phyloP scores from a whole-genome alignment of 2,329 filamentous ascomycete genomes.

The Diaporthe capsici region DNA sequence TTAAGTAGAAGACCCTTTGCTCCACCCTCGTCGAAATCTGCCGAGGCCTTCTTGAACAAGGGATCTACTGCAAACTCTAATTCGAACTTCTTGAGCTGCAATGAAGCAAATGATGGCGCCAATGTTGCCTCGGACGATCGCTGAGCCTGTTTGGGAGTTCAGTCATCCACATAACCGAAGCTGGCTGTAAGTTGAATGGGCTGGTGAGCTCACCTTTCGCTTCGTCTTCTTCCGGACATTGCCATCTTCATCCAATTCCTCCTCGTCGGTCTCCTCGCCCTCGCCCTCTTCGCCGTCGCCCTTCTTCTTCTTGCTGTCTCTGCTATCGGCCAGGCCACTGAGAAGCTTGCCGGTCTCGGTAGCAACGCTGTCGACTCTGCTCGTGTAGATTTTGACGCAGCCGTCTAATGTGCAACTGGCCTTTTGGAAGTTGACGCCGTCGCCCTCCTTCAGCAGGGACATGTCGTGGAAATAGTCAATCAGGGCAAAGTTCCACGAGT shows the following conservation, averaged over 20 bases:
- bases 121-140: constrained; percentile 94
- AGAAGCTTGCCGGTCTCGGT: constrained; percentile 96
- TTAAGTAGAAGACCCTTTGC: constrained; percentile 96
- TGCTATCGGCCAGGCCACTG: constrained; percentile 91
- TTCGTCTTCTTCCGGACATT: constrained; percentile 57
- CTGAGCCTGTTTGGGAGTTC: constrained; percentile 63
- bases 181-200: constrained; percentile 17
- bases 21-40: constrained; percentile 97
- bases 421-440: constrained; percentile 98
- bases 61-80: constrained; percentile 97
- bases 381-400: constrained; percentile 99
- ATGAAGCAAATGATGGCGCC: constrained; percentile 85
- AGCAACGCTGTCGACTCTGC: constrained; percentile 96
- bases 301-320: constrained; percentile 80
- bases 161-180: constrained; percentile 37
- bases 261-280: constrained; percentile 74
- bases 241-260: constrained; percentile 75
- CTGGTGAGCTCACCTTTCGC: constrained; percentile 60
- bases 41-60: constrained; percentile 98
- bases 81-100: constrained; percentile 98
- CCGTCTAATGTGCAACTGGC: constrained; percentile 97
- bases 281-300: constrained; percentile 75
- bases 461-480: constrained; percentile 99
- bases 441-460: constrained; percentile 95
- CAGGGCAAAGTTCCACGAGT: constrained; percentile 99